phyloP scores from a whole-genome alignment of 2,329 filamentous ascomycete species.

The Aotearoamyces nothofagi region DNA sequence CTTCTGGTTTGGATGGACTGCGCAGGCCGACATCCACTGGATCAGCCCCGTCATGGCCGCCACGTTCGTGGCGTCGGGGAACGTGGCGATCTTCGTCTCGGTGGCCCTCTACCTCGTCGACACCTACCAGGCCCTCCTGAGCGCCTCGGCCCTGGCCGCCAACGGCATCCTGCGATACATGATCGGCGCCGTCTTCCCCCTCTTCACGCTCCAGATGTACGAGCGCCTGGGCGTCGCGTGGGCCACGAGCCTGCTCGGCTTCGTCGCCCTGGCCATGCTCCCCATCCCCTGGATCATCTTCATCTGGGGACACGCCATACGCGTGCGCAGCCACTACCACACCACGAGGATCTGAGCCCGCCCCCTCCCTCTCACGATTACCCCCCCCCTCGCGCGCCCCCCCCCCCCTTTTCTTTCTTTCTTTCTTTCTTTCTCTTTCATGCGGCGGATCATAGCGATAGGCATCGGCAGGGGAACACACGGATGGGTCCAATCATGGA shows the following conservation, averaged over 20 bases:
- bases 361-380: too few relatives aligned
- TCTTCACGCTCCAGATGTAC: constrained; percentile 14
- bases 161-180: constrained; percentile 4
- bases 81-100: constrained; percentile 1
- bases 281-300: constrained; percentile 27
- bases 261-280: constrained; percentile 20
- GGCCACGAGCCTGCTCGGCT: constrained; percentile 23
- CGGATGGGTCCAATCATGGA: too few relatives aligned
- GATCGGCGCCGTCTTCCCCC: constrained; percentile 2
- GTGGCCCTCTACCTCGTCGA: constrained; percentile 3
- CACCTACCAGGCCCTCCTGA: constrained; percentile 2
- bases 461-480: too few relatives aligned
- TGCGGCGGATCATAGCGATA: too few relatives aligned
- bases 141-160: constrained; percentile 3
- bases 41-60: constrained; percentile 24
- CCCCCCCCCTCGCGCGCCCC: too few relatives aligned
- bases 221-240: constrained; percentile 20
- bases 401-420: too few relatives aligned
- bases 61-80: not conserved
- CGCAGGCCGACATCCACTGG: constrained; percentile 29
- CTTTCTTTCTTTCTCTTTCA: too few relatives aligned
- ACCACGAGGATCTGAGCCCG: constrained; percentile 1
- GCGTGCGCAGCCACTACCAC: constrained; percentile 6
- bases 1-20: constrained; percentile 44
- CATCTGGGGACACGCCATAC: constrained; percentile 18